phyloP scores from a whole-genome alignment of 2,329 filamentous ascomycete species.

The Neurospora crassa region DNA sequence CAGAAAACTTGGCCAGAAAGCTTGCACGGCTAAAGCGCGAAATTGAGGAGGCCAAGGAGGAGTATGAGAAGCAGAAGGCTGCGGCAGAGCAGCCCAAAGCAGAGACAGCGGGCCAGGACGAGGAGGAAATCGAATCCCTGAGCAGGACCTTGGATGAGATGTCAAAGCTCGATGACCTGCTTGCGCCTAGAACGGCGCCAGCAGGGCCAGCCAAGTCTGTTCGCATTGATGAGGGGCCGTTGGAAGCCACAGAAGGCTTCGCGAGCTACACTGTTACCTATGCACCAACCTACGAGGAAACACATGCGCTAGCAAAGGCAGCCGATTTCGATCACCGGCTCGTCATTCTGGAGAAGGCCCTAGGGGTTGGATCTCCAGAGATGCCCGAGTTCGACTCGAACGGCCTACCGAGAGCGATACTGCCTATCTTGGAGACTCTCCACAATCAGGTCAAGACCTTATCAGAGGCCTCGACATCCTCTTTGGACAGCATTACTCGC shows the following conservation, averaged over 20 bases:
- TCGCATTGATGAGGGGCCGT: constrained; percentile 13
- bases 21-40: constrained; percentile 77
- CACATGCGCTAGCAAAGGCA: constrained; percentile 65
- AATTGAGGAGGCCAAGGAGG: constrained; percentile 62
- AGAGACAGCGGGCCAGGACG: constrained; percentile 33
- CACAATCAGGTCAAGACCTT: constrained; percentile 73
- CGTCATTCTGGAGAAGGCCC: constrained; percentile 64
- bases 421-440: constrained; percentile 72
- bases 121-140: constrained; percentile 52
- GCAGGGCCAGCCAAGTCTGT: constrained; percentile 13
- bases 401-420: constrained; percentile 55
- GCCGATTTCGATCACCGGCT: constrained; percentile 84
- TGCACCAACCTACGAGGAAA: constrained; percentile 54
- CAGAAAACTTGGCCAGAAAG: constrained; percentile 67
- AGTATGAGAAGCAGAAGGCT: constrained; percentile 46
- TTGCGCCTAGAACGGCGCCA: constrained; percentile 18
- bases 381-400: constrained; percentile 52
- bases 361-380: constrained; percentile 67
- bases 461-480: constrained; percentile 60
- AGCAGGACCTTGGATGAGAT: constrained; percentile 65
- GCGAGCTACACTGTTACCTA: constrained; percentile 58
- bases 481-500: constrained; percentile 62
- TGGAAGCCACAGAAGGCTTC: constrained; percentile 17
- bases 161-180: constrained; percentile 25
- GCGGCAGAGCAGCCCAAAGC: constrained; percentile 32